Conservation (phyloP, 1,139 yeast genomes). For the Nadsonia commutata region DNA sequence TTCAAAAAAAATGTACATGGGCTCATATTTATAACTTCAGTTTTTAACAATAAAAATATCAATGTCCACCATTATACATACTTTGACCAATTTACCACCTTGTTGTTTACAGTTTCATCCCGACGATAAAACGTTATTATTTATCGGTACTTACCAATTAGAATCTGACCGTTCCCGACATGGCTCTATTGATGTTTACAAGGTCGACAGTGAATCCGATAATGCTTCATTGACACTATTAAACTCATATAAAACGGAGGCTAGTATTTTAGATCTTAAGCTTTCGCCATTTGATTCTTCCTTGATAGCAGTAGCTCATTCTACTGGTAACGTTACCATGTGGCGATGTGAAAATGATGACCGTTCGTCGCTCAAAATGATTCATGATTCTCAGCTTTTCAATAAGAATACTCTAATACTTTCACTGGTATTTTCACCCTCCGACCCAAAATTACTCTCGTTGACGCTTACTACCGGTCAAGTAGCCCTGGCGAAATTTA, state of each 20-base stretch:
- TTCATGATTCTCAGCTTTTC: conserved; percentile 22
- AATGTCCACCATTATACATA: background rate
- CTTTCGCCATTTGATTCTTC: conserved; percentile 39
- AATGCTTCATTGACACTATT: conserved; percentile 6
- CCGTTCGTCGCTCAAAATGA: conserved; percentile 8
- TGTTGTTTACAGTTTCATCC: conserved; percentile 61
- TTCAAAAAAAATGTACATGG: no score
- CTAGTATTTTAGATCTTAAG: conserved; percentile 70
- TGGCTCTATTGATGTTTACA: conserved; percentile 62
- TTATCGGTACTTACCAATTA: conserved; percentile 70
- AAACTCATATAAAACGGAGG: conserved; percentile 22
- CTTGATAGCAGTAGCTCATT: conserved; percentile 51
- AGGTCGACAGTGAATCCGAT: conserved; percentile 12
- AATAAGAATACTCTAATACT: conserved; percentile 44
- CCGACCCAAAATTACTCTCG: conserved; percentile 12
- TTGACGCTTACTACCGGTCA: conserved; percentile 25
- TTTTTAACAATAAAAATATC: no score
- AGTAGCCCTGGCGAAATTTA: conserved; percentile 14
- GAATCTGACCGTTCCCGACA: conserved; percentile 44
- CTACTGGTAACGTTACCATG: conserved; percentile 55
- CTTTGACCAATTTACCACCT: conserved; percentile 51
- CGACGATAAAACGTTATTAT: conserved; percentile 29
- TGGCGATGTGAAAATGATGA: conserved; percentile 33
- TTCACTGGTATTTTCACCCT: conserved; percentile 37
- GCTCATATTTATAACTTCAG: no score